Evolutionary conservation across 495 filamentous ascomycete genomes (phyloP).

Genomic region (Talaromyces stipitatus): DNA sequence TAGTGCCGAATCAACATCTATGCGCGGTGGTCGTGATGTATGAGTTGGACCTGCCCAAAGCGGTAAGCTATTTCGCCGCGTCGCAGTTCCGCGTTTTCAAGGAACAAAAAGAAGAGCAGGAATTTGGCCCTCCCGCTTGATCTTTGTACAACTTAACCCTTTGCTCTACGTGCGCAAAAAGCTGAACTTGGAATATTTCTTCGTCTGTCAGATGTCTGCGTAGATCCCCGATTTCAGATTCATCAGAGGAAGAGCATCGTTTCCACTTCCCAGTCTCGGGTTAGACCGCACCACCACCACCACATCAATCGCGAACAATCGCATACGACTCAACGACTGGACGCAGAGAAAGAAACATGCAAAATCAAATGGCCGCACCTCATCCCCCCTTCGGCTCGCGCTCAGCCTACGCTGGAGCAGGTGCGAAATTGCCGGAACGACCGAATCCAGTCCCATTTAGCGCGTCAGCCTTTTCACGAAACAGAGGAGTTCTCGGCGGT

Average conservation of each 20-base stretch:
- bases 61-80: slow-evolving; percentile 1
- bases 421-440: slow-evolving; percentile 43
- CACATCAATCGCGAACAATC: not conserved
- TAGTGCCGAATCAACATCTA: too few species aligned
- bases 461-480: slow-evolving; percentile 37
- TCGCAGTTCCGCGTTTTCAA: not conserved
- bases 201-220: not conserved
- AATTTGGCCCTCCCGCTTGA: not conserved
- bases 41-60: not conserved
- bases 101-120: not conserved
- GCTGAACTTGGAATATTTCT: too few species aligned
- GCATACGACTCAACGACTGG: not conserved
- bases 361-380: slow-evolving; percentile 23
- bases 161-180: not conserved
- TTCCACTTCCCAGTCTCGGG: not conserved
- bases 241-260: not conserved
- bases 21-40: too few species aligned
- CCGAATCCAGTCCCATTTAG: slow-evolving; percentile 38
- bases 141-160: not conserved
- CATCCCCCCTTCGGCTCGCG: slow-evolving; percentile 42
- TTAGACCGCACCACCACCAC: not conserved
- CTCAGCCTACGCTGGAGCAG: slow-evolving; percentile 32
- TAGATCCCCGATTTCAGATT: not conserved
- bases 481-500: slow-evolving; percentile 19
- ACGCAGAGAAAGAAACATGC: not conserved